A percentile compares a stretch with the other conserved stretches of the same genome.
These are phyloP conservation scores for Fusarium sp. DNA, from an alignment of 2,329 filamentous ascomycete species.

Conservation along the genomic window DNA sequence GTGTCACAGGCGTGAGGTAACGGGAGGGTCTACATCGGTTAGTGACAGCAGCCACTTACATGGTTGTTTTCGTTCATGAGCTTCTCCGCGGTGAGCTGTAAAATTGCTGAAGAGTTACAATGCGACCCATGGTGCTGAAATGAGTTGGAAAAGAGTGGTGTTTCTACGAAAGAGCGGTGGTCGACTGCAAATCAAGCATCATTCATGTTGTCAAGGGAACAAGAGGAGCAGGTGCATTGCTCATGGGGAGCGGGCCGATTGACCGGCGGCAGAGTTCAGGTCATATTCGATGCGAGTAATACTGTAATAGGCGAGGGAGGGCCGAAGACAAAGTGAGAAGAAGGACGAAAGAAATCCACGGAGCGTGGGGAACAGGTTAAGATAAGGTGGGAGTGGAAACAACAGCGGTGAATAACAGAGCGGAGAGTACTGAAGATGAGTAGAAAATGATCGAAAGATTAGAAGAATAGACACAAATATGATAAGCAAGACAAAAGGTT, in stretches of 20 bases:
- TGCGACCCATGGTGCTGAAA: slow-evolving; percentile 58
- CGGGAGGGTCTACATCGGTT: not conserved
- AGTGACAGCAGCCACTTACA: slow-evolving; percentile 22
- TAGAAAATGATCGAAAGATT: not conserved
- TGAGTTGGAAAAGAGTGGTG: slow-evolving; percentile 47
- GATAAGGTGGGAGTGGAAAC: not conserved
- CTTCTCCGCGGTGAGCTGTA: slow-evolving; percentile 60
- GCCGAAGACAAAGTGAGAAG: slow-evolving; percentile 55
- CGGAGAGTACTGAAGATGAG: not conserved
- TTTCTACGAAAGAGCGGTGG: slow-evolving; percentile 35
- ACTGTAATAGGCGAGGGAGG: slow-evolving; percentile 50
- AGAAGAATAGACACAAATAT: not conserved
- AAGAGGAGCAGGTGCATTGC: slow-evolving; percentile 61
- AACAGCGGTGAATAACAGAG: slow-evolving; percentile 19
- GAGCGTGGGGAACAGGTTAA: slow-evolving; percentile 14
- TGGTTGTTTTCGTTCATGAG: slow-evolving; percentile 45
- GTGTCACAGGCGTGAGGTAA: not conserved
- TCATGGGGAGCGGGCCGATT: slow-evolving; percentile 60
- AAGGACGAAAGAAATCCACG: slow-evolving; percentile 42
- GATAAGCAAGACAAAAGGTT: not conserved
- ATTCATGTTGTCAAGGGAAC: slow-evolving; percentile 57
- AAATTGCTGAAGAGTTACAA: slow-evolving; percentile 58
- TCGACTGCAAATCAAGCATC: slow-evolving; percentile 56
- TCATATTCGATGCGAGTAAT: slow-evolving; percentile 51
- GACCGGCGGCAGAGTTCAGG: slow-evolving; percentile 59